Evolutionary conservation across 2,329 filamentous ascomycete genomes (phyloP).

Genomic region (Endothia cerciana): DNA sequence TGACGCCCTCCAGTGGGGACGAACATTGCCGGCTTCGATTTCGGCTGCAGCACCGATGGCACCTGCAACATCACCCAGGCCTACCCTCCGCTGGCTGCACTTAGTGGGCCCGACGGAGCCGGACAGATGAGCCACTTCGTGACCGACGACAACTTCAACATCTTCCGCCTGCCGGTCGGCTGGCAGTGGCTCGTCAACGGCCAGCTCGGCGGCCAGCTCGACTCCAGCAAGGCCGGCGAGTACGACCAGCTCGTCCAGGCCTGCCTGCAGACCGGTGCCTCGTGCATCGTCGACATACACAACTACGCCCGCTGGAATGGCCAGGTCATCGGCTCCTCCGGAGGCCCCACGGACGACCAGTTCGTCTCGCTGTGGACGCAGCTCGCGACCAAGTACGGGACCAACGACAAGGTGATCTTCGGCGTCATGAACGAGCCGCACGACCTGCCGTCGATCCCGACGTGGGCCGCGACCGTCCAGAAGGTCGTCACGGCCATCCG

Average conservation of each 20-base stretch:
- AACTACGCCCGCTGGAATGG: constrained; percentile 59
- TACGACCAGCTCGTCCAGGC: constrained; percentile 55
- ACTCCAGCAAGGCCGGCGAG: constrained; percentile 44
- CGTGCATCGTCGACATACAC: constrained; percentile 51
- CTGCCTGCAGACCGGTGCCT: constrained; percentile 51
- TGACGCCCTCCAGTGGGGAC: constrained; percentile 35
- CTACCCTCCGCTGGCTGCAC: constrained; percentile 37
- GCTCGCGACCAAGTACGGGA: constrained; percentile 60
- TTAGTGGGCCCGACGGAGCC: constrained; percentile 40
- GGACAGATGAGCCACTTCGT: constrained; percentile 61
- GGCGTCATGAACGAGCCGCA: constrained; percentile 25
- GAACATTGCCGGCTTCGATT: constrained; percentile 53
- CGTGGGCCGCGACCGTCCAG: constrained; percentile 64
- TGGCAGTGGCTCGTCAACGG: constrained; percentile 56
- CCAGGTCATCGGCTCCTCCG: constrained; percentile 65
- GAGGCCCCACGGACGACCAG: constrained; percentile 60
- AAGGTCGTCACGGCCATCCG: constrained; percentile 66
- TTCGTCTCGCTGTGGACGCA: constrained; percentile 65
- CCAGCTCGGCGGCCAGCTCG: constrained; percentile 46
- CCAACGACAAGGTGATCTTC: constrained; percentile 46
- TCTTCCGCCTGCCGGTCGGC: constrained; percentile 58
- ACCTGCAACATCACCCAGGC: constrained; percentile 39
- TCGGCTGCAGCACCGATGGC: constrained; percentile 48
- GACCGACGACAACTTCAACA: constrained; percentile 56
- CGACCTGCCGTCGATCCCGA: constrained; percentile 48